phyloP scores from a whole-genome alignment of 202 grass and related monocot genomes.

The Schoenoplectus tabernaemontani region DNA sequence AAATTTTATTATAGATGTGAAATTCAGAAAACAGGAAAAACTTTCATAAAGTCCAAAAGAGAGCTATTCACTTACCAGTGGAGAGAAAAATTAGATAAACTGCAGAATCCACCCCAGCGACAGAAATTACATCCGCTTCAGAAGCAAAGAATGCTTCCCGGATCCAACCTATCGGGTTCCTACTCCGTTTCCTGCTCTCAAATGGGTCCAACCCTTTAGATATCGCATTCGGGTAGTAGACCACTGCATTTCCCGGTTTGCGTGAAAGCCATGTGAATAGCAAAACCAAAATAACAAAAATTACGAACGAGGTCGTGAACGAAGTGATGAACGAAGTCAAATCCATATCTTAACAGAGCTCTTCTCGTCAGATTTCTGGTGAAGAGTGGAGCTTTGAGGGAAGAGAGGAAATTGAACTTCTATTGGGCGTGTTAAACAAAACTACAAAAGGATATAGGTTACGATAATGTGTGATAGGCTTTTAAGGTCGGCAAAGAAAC shows the following conservation, averaged over 20 bases:
- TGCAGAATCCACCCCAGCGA: slow-evolving; percentile 65
- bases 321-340: slow-evolving; percentile 67
- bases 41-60: background rate
- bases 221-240: slow-evolving; percentile 75
- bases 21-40: background rate
- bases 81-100: slow-evolving; percentile 85
- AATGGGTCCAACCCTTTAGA: slow-evolving; percentile 59
- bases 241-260: slow-evolving; percentile 59
- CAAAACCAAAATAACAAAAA: slow-evolving; percentile 53
- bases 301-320: slow-evolving; percentile 59
- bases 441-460: background rate
- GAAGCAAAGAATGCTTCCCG: slow-evolving; percentile 38
- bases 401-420: background rate
- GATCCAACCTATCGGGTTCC: slow-evolving; percentile 65
- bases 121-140: slow-evolving; percentile 56
- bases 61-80: slow-evolving; percentile 32
- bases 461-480: background rate
- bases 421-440: background rate
- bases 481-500: background rate
- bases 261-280: slow-evolving; percentile 78
- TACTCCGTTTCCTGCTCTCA: slow-evolving; percentile 37
- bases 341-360: slow-evolving; percentile 38
- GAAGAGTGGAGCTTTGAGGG: background rate
- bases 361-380: background rate
- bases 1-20: no score